Base-by-base conservation (phyloP, 768 basidiomycete species). In the Sutorius australiensis region DNA sequence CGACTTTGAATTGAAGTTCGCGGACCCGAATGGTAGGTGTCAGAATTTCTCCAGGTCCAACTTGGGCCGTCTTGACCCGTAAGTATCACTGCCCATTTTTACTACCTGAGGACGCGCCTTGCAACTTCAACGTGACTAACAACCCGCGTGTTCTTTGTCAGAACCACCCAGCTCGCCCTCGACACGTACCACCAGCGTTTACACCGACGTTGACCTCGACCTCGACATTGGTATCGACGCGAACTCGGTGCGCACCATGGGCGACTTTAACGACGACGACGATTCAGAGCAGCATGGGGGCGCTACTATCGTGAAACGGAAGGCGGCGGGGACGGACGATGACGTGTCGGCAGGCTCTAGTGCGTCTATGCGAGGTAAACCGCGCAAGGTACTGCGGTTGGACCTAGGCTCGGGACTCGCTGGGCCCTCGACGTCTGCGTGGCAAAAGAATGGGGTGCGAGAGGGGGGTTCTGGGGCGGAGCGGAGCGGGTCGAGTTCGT, bases 241-340 rank as follows among this genome's bases (percentile, higher is more conserved):
- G 17, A 14, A 33, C 32, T 46, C 45, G 6, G 45, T 56, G 19
- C 55, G 57, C 55, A 24, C 24, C 4, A 59, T 69, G 58, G 51
- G 42, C 42, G 54, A 61, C 50, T 24, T 24, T 24, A 57, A 67
- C 36, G 60, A 64, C 36, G 47, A 52, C 33, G 62, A 66, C 39
- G 44, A 53, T 1, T 8, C n/a, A 37, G 36, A 37, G 6, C 61
- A 62, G 46, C 50, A 39, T 10, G 54, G 42, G 16, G 41, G 41
- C 3, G 43, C 53, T 50, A 61, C 59, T 57, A 57, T 59, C 31
- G 46, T 57, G 2, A 69, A 70, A 55, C 65, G 67, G 43, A 69
- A 70, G 24, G 68, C 59, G 11, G 32, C 40, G 5, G 14, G 5
- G 8, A 28, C 53, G 3, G 56, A 55, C 41, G 62, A 57, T 4